Conservation (phyloP, 1,139 yeast species). For the Hemisphaericaspora xylanilytica region DNA sequence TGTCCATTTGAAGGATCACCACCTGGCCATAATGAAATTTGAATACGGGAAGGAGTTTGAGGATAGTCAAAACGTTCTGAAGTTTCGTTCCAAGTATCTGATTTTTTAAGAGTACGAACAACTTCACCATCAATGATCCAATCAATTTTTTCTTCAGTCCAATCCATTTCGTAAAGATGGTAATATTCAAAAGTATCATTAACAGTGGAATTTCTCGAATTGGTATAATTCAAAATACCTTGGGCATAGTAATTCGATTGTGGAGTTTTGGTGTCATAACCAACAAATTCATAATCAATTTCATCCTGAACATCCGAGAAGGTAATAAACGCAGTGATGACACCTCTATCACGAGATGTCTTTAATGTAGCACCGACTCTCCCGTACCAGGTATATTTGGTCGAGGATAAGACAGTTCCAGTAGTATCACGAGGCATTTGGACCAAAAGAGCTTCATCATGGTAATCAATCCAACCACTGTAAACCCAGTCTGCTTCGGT, state of each 20-base stretch:
- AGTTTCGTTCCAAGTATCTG: constrained; percentile 69
- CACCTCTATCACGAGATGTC: constrained; percentile 77
- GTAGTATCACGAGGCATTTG: constrained; percentile 79
- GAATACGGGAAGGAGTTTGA: constrained; percentile 88
- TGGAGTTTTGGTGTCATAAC: constrained; percentile 60
- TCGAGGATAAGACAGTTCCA: constrained; percentile 81
- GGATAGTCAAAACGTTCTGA: constrained; percentile 63
- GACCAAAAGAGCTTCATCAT: constrained; percentile 54
- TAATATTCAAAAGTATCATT: constrained; percentile 60
- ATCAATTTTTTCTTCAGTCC: constrained; percentile 68
- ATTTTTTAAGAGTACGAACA: constrained; percentile 64
- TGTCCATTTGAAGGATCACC: constrained; percentile 61
- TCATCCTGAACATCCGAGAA: constrained; percentile 89
- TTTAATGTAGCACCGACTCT: constrained; percentile 66
- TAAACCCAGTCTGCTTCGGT: constrained; percentile 70
- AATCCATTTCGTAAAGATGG: constrained; percentile 79
- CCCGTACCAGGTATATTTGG: constrained; percentile 86
- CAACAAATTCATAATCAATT: constrained; percentile 84
- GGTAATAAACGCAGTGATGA: constrained; percentile 79
- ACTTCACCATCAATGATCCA: constrained; percentile 75
- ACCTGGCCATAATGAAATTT: constrained; percentile 80
- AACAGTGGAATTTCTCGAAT: constrained; percentile 47
- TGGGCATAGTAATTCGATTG: constrained; percentile 80
- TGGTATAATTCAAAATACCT: constrained; percentile 68
- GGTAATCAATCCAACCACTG: constrained; percentile 60